phyloP scores from a whole-genome alignment of 345 rosid genomes.

The thale cress (Arabidopsis thaliana) region TAIR10.1 NC_003070.9:20556501-20557000 shows the following conservation, averaged over 20 bases:
- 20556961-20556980: constrained; percentile 80
- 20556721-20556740: constrained; percentile 93
- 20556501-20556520: background rate
- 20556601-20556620: constrained; percentile 87
- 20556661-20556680: constrained; percentile 84
- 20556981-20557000: background rate
- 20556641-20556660: constrained; percentile 70
- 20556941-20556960: constrained; percentile 87
- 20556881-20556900: constrained; percentile 97
- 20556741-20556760: constrained; percentile 3
- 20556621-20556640: constrained; percentile 91
- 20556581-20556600: constrained; percentile 52
- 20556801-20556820: background rate
- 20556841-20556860: constrained; percentile 66
- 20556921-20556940: constrained; percentile 77
- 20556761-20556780: background rate
- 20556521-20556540: constrained; percentile 8
- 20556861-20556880: constrained; percentile 86
- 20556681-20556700: constrained; percentile 89
- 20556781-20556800: constrained; percentile 2
- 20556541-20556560: constrained; percentile 9
- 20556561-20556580: constrained; percentile 13
- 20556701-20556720: constrained; percentile 95
- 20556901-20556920: constrained; percentile 78
- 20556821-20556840: constrained; percentile 54